phyloP scores from a whole-genome alignment of 352 stramenopile genomes.

The Pythium rhizo-oryzae region DNA sequence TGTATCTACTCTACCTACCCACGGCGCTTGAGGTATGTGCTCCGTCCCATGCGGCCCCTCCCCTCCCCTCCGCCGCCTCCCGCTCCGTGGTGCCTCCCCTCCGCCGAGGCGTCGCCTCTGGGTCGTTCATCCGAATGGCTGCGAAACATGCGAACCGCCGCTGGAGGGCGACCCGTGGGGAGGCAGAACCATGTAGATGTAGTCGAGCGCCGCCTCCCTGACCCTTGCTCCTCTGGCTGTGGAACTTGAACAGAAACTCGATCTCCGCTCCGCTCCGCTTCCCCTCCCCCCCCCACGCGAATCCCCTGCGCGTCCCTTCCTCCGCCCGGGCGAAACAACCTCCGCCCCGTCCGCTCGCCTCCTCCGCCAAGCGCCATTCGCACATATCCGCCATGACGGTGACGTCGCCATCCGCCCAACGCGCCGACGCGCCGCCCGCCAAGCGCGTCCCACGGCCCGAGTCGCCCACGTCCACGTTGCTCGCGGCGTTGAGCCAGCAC shows the following conservation, averaged over 20 bases:
- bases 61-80: neutral
- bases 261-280: neutral
- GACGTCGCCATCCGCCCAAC: neutral
- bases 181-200: too few species aligned
- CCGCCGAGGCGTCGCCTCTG: too few species aligned
- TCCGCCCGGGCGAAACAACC: neutral
- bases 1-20: neutral
- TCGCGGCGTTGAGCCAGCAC: conserved; percentile 27
- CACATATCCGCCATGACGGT: conserved; percentile 20
- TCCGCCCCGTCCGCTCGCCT: neutral
- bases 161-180: neutral
- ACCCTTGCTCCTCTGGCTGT: neutral
- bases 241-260: conserved; percentile 17
- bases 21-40: conserved; percentile 10
- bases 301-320: too few species aligned
- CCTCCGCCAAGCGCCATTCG: conserved; percentile 1
- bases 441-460: conserved; percentile 1
- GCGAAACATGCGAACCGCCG: conserved; percentile 17
- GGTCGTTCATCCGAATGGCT: neutral
- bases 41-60: neutral
- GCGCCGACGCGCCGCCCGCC: neutral
- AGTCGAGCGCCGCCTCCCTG: conserved; percentile 7
- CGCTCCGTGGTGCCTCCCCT: neutral
- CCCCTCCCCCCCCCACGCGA: too few species aligned
- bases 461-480: conserved; percentile 9